Evolutionary conservation across 257 asterid genomes (phyloP), one percentile per base, ranked within the genome.

Genomic region (Primulina huaijiensis): DNA sequence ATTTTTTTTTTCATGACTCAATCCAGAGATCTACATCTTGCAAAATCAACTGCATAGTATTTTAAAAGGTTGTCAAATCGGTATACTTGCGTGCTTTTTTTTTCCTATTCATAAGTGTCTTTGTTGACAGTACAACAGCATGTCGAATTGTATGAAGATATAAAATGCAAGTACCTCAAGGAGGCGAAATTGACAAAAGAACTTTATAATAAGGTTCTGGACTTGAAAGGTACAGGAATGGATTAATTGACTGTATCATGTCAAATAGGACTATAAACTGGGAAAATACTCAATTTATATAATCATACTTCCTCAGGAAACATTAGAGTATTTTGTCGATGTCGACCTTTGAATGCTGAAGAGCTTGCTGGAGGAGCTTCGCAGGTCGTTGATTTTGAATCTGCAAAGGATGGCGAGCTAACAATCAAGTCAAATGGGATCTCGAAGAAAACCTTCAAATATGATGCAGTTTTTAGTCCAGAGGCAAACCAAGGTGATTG

Each of bases 321-420:
- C 78, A 94, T 94, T 72, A 82, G 97, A 84, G 99, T 91, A 65
- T 94, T 91, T 73, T 94, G 99, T 74, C 95, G 99, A 31, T 94
- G 99, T 71, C 88, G 99, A 81, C 99, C 99, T 55, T 74, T 94
- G 82, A 94, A 88, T 65, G 29, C 61, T 9, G 93, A 82, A 75
- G 99, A 94, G 82, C 74, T 82, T 70, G 85, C 82, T 65, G 82
- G 78, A 67, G 96, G 90, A 79, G 87, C 85, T 70, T 73, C 92
- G 46, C 68, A 80, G 80, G 84, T 89, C 33, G 76, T 91, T 70
- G 97, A 94, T 71, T 94, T 94, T 77, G 95, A 86, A 76, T 85
- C 85, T 70, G 90, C 91, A 77, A 88, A 81, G 79, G 97, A 94
- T 64, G 97, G 96, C 19, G 99, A 94, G 71, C 82, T 94, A 59